Conservation (phyloP, 257 asterid species). For the Plantago elongata region DNA sequence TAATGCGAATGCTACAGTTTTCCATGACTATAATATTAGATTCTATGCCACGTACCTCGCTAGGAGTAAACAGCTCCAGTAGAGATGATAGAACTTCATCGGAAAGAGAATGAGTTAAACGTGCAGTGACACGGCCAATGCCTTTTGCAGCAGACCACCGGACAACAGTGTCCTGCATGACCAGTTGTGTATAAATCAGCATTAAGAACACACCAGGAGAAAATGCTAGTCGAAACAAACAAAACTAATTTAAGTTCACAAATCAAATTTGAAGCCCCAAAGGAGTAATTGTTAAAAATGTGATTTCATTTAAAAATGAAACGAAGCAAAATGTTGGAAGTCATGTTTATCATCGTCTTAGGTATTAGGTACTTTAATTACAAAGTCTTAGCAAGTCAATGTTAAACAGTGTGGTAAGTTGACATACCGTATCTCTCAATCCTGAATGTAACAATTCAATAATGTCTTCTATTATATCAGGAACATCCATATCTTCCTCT, state of each 20-base stretch:
- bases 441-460: slow-evolving; percentile 75
- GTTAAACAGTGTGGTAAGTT: slow-evolving; percentile 20
- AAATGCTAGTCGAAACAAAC: slow-evolving; percentile 7
- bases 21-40: slow-evolving; percentile 1
- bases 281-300: slow-evolving; percentile 1
- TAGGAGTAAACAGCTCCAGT: slow-evolving; percentile 86
- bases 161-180: slow-evolving; percentile 83
- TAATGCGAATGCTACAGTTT: background rate
- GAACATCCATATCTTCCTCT: slow-evolving; percentile 92
- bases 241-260: slow-evolving; percentile 5
- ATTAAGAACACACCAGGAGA: slow-evolving; percentile 5
- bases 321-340: slow-evolving; percentile 9
- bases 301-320: slow-evolving; percentile 12
- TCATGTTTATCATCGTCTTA: background rate
- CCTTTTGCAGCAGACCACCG: slow-evolving; percentile 99
- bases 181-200: slow-evolving; percentile 12
- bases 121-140: slow-evolving; percentile 85
- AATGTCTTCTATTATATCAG: slow-evolving; percentile 81
- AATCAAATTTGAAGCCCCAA: slow-evolving; percentile 8
- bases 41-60: slow-evolving; percentile 57
- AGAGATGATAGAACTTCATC: slow-evolving; percentile 90
- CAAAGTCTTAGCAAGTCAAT: slow-evolving; percentile 12
- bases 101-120: slow-evolving; percentile 64
- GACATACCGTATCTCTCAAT: slow-evolving; percentile 84
- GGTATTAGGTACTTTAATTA: background rate